Percentiles rank a stretch among this genome's conserved stretches.
Evolutionary conservation across 306 rosid species (phyloP).

Genomic region (Styphnolobium japonicum): DNA sequence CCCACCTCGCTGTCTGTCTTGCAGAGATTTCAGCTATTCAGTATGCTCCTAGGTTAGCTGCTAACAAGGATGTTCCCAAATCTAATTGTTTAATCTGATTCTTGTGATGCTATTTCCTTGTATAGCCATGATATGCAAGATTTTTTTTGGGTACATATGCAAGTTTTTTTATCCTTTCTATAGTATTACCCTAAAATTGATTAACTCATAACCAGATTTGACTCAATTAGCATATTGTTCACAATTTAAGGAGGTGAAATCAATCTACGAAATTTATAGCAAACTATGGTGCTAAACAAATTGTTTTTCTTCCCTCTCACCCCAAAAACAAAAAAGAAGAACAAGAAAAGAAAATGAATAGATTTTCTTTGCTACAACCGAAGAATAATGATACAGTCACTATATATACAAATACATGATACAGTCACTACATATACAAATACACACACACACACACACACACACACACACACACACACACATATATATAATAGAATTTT

Average conservation of each 20-base stretch:
- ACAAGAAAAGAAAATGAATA: too few species aligned
- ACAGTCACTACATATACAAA: too few species aligned
- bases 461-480: too few species aligned
- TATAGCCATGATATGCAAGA: neutral
- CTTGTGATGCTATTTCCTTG: neutral
- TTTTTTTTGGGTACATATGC: too few species aligned
- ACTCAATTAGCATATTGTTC: neutral
- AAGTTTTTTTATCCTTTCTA: neutral
- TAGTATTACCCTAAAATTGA: neutral
- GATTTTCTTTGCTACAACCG: too few species aligned
- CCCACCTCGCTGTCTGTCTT: neutral
- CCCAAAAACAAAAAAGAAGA: too few species aligned
- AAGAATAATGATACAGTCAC: too few species aligned
- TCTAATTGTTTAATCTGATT: too few species aligned
- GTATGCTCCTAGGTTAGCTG: neutral
- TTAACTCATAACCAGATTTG: neutral
- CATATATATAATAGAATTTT: too few species aligned
- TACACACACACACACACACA: too few species aligned
- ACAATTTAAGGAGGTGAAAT: neutral
- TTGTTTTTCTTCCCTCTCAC: too few species aligned
- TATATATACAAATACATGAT: too few species aligned
- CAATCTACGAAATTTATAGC: neutral
- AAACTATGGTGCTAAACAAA: neutral
- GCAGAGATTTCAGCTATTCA: neutral
- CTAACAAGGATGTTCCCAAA: neutral